Evolutionary conservation across 352 stramenopile species (phyloP), one percentile per base, ranked within the genome.

Genomic region (Albugo candida): DNA sequence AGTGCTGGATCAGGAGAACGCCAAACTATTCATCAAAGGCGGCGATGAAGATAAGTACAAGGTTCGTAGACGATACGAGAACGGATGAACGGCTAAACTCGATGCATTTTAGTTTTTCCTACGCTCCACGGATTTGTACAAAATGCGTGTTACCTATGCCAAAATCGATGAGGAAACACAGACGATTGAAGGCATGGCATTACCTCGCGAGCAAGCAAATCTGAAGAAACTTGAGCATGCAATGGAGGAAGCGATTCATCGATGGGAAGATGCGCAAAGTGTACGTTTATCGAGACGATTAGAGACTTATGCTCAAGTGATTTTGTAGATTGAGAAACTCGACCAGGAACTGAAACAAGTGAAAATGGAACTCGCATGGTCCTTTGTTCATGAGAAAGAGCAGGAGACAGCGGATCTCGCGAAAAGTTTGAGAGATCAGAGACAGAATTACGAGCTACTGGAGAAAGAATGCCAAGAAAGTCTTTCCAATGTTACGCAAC

Each of bases 1-100:
- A 4, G 89, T 98, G 35, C 58, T 98, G 36, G 92, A 98, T 60
- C 94, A 99, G 59, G 93, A 98, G 63, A 97, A 97, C 50, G 88
- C 92, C 13, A 98, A 98, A 61, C 77, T 96, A 48, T 99, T 99
- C 58, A 59, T 98, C 18, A 95, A 92, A 19, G 93, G 93, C 36
- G 96, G 93, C 50, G 60, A 77, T 4, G 63, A 74, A 13, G 91
- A 97, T 38, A 99, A 99, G 57, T 99, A 97, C 69, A 76, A 74
- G 8, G 38, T 43, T 10, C 8, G 38, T 19, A 43, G 20, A 24
- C n/a, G n/a, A 8, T 8, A 31, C 3, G 24, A 47, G 50, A 47
- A n/a, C n/a, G n/a, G n/a, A 39, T 14, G 24, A 14, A 41, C 36
- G 14, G 36, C n/a, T 41, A n/a, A 41, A n/a, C n/a, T n/a, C 14